A percentile compares a stretch with the other conserved stretches of the same genome.
Conservation (phyloP, 441 rosid genomes). For the Capsella rubella region DNA sequence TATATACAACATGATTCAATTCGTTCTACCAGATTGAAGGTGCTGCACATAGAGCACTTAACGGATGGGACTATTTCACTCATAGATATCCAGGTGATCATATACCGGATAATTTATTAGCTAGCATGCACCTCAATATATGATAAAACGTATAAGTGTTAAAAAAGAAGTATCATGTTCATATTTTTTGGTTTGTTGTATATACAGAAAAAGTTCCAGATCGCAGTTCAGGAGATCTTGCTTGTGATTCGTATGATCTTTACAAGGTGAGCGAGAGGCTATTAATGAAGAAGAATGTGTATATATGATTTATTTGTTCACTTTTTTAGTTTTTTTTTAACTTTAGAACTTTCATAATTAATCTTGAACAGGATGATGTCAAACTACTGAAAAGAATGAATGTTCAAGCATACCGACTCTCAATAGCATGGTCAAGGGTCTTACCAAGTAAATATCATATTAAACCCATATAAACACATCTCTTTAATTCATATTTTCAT, state of each 20-base stretch:
- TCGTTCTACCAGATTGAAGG: slow-evolving; percentile 18
- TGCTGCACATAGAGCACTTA: slow-evolving; percentile 33
- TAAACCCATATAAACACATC: not conserved
- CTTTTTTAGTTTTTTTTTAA: not conserved
- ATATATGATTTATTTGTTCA: not conserved
- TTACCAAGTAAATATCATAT: slow-evolving; percentile 26
- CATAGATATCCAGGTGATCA: slow-evolving; percentile 38
- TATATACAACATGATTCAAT: not conserved
- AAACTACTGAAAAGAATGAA: slow-evolving; percentile 23
- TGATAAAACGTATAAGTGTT: not conserved
- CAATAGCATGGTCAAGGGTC: slow-evolving; percentile 41
- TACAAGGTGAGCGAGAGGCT: slow-evolving; percentile 22
- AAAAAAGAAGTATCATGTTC: not conserved
- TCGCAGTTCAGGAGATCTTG: slow-evolving; percentile 28
- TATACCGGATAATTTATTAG: not conserved
- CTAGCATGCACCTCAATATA: not conserved
- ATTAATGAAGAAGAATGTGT: not conserved
- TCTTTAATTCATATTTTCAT: not conserved
- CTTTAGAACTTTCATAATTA: not conserved
- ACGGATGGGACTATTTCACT: slow-evolving; percentile 37
- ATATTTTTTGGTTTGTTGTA: not conserved
- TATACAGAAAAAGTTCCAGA: slow-evolving; percentile 34
- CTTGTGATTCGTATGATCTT: slow-evolving; percentile 36
- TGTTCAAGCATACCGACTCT: slow-evolving; percentile 42
- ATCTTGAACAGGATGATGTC: slow-evolving; percentile 27